Percentiles rank a stretch among this genome's conserved stretches.
These are phyloP conservation scores for Fusarium staphyleae DNA, from an alignment of 2,329 filamentous ascomycete genomes.

Conservation along the genomic window DNA sequence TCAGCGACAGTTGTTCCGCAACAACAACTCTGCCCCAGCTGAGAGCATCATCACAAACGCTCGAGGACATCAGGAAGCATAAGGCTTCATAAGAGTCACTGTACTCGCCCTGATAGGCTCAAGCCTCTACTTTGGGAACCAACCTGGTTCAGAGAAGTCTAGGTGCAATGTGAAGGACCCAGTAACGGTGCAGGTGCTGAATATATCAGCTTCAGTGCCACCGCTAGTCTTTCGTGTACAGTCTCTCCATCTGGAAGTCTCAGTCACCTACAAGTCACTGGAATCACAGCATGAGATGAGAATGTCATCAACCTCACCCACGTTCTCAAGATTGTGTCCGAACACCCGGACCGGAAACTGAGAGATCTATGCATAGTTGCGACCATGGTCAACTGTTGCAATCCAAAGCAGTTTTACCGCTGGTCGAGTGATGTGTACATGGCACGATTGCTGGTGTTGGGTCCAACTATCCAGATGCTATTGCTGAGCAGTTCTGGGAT, in stretches of 20 bases:
- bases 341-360: conserved; percentile 16
- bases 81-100: neutral
- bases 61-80: conserved; percentile 16
- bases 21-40: conserved; percentile 11
- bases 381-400: conserved; percentile 51
- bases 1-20: conserved; percentile 19
- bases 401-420: conserved; percentile 51
- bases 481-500: conserved; percentile 55
- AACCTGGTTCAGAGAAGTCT: conserved; percentile 1
- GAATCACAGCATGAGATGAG: conserved; percentile 18
- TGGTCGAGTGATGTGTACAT: conserved; percentile 54
- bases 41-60: conserved; percentile 22
- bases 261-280: conserved; percentile 20
- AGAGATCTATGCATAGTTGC: conserved; percentile 24
- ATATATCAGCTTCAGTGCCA: neutral
- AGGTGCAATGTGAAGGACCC: neutral
- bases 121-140: conserved; percentile 18
- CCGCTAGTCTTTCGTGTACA: conserved; percentile 3
- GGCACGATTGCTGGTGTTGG: conserved; percentile 54
- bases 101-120: conserved; percentile 7
- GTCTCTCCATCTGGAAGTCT: conserved; percentile 21
- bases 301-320: conserved; percentile 28
- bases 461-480: conserved; percentile 45
- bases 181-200: conserved; percentile 18
- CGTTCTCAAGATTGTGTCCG: conserved; percentile 19